Evolutionary conservation across 805 yeast species (phyloP).

Genomic region (Barnettozyma vustinii): DNA sequence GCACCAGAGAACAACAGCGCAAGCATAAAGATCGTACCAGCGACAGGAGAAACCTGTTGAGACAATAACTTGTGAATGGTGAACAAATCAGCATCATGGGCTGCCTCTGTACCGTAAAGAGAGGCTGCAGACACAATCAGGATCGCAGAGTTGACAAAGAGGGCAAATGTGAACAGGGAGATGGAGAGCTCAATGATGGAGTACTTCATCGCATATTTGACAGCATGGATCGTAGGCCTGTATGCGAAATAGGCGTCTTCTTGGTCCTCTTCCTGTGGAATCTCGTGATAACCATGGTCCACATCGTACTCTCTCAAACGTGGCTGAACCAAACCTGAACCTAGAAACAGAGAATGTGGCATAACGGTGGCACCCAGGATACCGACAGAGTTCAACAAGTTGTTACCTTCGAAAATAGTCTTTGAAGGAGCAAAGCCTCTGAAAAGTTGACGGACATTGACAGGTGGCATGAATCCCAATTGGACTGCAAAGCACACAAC

Average conservation of each 20-base stretch:
- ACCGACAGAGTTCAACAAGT: slow-evolving; percentile 71
- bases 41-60: slow-evolving; percentile 58
- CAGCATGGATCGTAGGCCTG: slow-evolving; percentile 68
- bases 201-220: slow-evolving; percentile 63
- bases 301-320: slow-evolving; percentile 71
- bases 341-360: slow-evolving; percentile 86
- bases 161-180: slow-evolving; percentile 72
- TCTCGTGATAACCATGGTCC: slow-evolving; percentile 43
- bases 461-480: slow-evolving; percentile 47
- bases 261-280: slow-evolving; percentile 21
- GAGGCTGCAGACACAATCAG: slow-evolving; percentile 79
- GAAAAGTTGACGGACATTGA: slow-evolving; percentile 41
- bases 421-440: slow-evolving; percentile 68
- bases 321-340: slow-evolving; percentile 84
- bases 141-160: slow-evolving; percentile 83
- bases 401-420: slow-evolving; percentile 48
- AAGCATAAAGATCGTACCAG: slow-evolving; percentile 79
- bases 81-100: slow-evolving; percentile 74
- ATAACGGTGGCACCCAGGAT: slow-evolving; percentile 90
- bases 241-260: slow-evolving; percentile 43
- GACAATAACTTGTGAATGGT: slow-evolving; percentile 66
- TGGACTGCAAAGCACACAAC: slow-evolving; percentile 29
- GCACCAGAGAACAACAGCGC: slow-evolving; percentile 84
- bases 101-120: slow-evolving; percentile 62
- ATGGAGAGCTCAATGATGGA: slow-evolving; percentile 67